Conservation (phyloP, 2,329 filamentous ascomycete species). For the Cladosporium austrohemisphaericum region DNA sequence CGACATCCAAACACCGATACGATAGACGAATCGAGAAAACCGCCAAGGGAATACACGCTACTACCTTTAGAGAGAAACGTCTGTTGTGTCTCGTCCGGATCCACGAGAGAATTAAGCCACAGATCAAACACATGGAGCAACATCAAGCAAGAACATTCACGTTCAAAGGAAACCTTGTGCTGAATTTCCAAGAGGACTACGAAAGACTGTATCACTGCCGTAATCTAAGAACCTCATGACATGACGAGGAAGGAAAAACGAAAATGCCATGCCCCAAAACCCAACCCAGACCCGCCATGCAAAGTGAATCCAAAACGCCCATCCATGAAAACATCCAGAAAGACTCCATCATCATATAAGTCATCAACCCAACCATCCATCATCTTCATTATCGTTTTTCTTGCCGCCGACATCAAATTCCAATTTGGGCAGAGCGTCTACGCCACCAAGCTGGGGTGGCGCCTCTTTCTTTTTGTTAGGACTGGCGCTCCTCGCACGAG, state of each 20-base stretch:
- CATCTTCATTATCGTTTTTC: slow-evolving; percentile 23
- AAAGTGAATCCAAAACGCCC: slow-evolving; percentile 4
- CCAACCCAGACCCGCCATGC: slow-evolving; percentile 7
- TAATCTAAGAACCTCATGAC: slow-evolving; percentile 3
- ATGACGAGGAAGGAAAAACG: background rate
- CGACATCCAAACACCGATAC: no score
- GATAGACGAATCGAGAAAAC: no score
- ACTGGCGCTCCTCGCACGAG: slow-evolving; percentile 33
- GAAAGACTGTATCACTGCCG: slow-evolving; percentile 13
- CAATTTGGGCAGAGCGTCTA: slow-evolving; percentile 22
- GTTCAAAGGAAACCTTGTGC: background rate
- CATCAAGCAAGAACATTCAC: no score
- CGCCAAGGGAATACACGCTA: no score
- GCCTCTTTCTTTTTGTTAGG: slow-evolving; percentile 37
- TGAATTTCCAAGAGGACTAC: background rate
- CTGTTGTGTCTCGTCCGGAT: no score
- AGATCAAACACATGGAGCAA: no score
- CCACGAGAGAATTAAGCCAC: no score
- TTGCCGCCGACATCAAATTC: slow-evolving; percentile 24
- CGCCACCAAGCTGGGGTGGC: slow-evolving; percentile 22
- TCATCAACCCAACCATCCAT: slow-evolving; percentile 32
- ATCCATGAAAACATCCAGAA: background rate
- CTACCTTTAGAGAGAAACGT: no score
- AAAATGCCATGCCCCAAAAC: background rate
- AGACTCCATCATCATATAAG: background rate